Percentiles rank a stretch among this genome's conserved stretches.
These are phyloP conservation scores for Solanum neorickii DNA, from an alignment of 257 asterid genomes.

Conservation along the genomic window DNA sequence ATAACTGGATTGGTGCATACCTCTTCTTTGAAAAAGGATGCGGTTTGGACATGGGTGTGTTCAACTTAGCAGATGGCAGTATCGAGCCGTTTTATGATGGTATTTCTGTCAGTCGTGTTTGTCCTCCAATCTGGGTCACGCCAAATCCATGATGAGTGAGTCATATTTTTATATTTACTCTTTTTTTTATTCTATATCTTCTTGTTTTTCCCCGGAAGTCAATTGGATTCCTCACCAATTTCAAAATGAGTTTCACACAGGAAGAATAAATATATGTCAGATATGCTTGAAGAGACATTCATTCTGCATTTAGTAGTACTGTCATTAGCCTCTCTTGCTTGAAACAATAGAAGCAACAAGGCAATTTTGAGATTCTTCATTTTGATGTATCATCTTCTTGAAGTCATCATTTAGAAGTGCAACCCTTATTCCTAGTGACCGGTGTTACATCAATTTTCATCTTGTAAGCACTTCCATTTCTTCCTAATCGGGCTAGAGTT, in stretches of 20 bases:
- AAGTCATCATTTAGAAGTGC: conserved; percentile 2
- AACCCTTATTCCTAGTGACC: conserved; percentile 49
- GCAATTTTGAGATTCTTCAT: conserved; percentile 18
- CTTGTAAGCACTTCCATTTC: neutral
- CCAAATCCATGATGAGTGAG: neutral
- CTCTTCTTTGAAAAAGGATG: neutral
- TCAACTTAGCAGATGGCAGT: neutral
- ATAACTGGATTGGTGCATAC: neutral
- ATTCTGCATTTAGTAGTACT: neutral
- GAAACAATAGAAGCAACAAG: conserved; percentile 50
- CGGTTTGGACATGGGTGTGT: neutral
- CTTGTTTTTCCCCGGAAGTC: neutral
- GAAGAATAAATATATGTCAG: neutral
- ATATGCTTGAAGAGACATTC: neutral
- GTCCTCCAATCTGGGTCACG: neutral
- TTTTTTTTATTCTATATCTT: neutral
- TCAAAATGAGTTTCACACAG: neutral
- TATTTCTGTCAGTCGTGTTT: neutral
- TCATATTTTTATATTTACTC: neutral
- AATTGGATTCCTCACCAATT: neutral
- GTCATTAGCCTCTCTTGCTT: neutral
- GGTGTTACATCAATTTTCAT: conserved; percentile 5
- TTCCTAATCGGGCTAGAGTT: neutral
- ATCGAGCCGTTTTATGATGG: neutral
- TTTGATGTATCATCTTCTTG: conserved; percentile 38